Base-by-base conservation (phyloP, 2,329 filamentous ascomycete genomes). In the Botrytis deweyae region DNA sequence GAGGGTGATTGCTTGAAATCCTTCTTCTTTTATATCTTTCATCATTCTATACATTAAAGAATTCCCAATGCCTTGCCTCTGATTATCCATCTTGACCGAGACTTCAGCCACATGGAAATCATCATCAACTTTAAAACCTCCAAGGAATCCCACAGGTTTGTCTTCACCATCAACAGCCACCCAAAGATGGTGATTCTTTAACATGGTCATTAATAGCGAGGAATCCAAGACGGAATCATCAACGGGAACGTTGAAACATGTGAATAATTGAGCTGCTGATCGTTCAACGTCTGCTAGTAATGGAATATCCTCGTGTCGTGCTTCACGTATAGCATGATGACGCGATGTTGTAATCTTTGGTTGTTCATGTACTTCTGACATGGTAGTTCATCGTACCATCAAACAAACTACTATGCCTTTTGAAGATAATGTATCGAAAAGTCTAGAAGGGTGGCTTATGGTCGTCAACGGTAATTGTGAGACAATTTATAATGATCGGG, bases 91-190 rank as follows among this genome's bases (percentile, higher is more conserved):
- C 14, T 75, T 75, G 8, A 81, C 80, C 12, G 79, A 80, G 42
- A 81, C 68, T 73, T 80, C 77, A n/a, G 77, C 76, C 42, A 81
- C 76, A 65, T 81, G 78, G 67, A 81, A 81, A 72, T 78, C 78
- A 33, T 76, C 79, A 62, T 78, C 78, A 12, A 80, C 44, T 49
- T 75, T 74, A 52, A 79, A 70, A 3, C 79, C 79, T 74, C 76
- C 77, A 46, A 78, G 62, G 52, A 81, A 81, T 10, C 79, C 80
- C 18, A 81, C 77, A 1, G 79, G 79, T 44, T 77, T 76, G 55
- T 80, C 76, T 74, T 75, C 76, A 42, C 74, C 67, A 67, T 79
- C 74, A 42, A 76, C 76, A 25, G 79, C 80, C 38, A 81, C 73
- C 79, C 78, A 80, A 38, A 81, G 79, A 63, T 80, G 77, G 18